A percentile compares a stretch with the other conserved stretches of the same genome.
phyloP scores from a whole-genome alignment of 176 grass and related monocot species.

The Raddia guianensis region DNA sequence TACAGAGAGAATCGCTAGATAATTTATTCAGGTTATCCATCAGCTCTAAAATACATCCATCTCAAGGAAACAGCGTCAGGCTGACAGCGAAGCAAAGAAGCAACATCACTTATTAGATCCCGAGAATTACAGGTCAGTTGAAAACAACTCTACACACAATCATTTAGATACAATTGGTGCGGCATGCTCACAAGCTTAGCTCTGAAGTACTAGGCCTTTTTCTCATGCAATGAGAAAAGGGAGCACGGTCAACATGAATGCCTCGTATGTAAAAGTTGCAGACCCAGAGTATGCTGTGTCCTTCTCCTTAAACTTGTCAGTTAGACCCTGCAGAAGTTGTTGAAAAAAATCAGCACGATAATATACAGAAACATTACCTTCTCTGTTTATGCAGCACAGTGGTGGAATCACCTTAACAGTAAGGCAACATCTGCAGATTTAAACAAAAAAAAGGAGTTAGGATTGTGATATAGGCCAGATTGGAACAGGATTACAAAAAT shows the following conservation, averaged over 20 bases:
- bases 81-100: not conserved
- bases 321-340: conserved; percentile 71
- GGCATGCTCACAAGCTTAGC: not conserved
- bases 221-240: conserved; percentile 79
- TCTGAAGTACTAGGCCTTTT: not conserved
- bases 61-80: not conserved
- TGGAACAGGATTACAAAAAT: not conserved
- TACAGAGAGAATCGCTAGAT: no score
- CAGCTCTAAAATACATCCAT: not conserved
- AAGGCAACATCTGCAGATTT: conserved; percentile 78
- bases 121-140: not conserved
- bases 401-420: conserved; percentile 81
- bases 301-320: conserved; percentile 97
- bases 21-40: not conserved
- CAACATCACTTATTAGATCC: not conserved
- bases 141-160: conserved; percentile 3
- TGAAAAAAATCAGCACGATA: conserved; percentile 2
- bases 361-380: not conserved
- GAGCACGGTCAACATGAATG: conserved; percentile 87
- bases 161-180: conserved; percentile 8
- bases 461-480: not conserved
- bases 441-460: conserved; percentile 28
- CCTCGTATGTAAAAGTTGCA: conserved; percentile 81
- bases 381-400: not conserved
- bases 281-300: conserved; percentile 67